Base-by-base conservation (phyloP, 2,329 filamentous ascomycete genomes). In the Cladosporium colombiae region DNA sequence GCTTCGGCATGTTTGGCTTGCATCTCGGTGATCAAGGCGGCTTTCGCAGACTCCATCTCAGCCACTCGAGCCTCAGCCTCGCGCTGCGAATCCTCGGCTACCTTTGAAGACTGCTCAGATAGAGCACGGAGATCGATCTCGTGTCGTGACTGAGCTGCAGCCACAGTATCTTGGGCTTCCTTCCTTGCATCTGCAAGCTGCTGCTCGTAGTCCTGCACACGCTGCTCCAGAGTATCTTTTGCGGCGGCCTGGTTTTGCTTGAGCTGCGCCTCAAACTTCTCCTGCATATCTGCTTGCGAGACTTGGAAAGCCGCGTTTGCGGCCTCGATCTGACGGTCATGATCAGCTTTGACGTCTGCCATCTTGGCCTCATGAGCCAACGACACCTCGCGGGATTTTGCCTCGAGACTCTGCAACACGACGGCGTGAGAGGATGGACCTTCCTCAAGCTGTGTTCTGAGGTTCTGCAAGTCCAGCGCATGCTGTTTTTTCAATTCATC, bases 21-120 rank as follows among this genome's bases (percentile, higher is more conserved):
- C 21, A 68, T 55, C 16, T 61, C 59, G 11, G 62, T 40, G 8
- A 67, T 35, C 46, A 62, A 37, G 14, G 33, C 49, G 13, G 65
- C 33, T n/a, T 68, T 64, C 6, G 65, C 57, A 29, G 66, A 62
- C 37, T 70, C 68, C 40, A 67, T 64, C 55, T 70, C 71, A 14
- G 59, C 50, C 14, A 69, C 27, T 18, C 62, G 66, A 29, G 65
- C 57, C n/a, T 70, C 52, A 3, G 67, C 56, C 2, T 40, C 49
- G 2, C 64, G 55, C 21, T 60, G 49, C 18, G 62, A 50, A 18
- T 65, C 56, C 3, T 29, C 50, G 44, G 67, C 59, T 40, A 65
- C 62, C 16, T 65, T 66, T 31, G 56, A 53, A 13, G 66, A 56
- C 46, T 67, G 59, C 29, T 66, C 65, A 52, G 60, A 53, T 33